A percentile compares a stretch with the other conserved stretches of the same genome.
Evolutionary conservation across 345 rosid species (phyloP).

Genomic region (Arabidopsis arenosa): DNA sequence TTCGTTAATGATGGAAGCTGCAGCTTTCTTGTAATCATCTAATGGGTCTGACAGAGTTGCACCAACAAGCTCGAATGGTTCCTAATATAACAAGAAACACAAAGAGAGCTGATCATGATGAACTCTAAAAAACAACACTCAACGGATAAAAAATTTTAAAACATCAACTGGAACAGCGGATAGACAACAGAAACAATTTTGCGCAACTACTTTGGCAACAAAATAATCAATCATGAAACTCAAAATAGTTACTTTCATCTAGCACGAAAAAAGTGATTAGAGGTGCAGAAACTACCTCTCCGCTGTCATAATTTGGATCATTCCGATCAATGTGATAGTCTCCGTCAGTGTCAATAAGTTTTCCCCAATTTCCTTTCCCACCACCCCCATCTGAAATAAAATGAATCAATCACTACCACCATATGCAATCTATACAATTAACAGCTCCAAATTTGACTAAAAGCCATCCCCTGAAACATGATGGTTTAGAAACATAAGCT

Average conservation of each 20-base stretch:
- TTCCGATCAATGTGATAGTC: conserved; percentile 74
- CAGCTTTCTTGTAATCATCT: conserved; percentile 88
- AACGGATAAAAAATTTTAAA: not conserved
- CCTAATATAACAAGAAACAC: conserved; percentile 51
- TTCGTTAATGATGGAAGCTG: conserved; percentile 77
- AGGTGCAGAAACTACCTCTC: conserved; percentile 68
- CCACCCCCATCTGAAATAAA: conserved; percentile 81
- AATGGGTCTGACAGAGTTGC: conserved; percentile 81
- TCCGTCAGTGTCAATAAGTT: conserved; percentile 78
- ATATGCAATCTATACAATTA: not conserved
- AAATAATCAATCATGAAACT: conserved; percentile 4
- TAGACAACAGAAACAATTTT: not conserved
- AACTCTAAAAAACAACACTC: not conserved
- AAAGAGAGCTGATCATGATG: not conserved
- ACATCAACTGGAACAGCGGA: conserved; percentile 2
- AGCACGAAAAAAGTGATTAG: not conserved
- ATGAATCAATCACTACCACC: not conserved
- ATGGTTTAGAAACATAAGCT: conserved; percentile 3
- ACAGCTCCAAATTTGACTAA: conserved; percentile 2
- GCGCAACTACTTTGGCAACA: conserved; percentile 3
- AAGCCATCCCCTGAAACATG: not conserved
- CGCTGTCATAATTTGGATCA: conserved; percentile 98
- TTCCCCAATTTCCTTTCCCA: conserved; percentile 98
- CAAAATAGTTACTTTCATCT: not conserved
- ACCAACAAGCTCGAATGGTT: conserved; percentile 86